Base-by-base conservation (phyloP, 495 filamentous ascomycete species). In the Penicillium riverlandense region DNA sequence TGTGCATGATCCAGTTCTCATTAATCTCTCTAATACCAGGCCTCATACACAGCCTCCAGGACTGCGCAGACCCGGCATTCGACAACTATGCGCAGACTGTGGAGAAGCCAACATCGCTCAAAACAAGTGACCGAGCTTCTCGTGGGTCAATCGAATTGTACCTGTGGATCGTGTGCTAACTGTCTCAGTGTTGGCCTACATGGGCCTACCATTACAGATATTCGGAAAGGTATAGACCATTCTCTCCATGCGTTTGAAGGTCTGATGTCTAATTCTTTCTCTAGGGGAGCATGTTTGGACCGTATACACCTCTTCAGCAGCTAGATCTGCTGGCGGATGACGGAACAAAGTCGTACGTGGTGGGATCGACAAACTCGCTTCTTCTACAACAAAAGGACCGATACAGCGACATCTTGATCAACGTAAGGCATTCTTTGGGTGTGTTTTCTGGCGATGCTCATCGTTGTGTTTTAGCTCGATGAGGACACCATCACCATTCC, bases 1-100 rank as follows among this genome's bases (percentile, higher is more conserved):
- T 98, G 40, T 98, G 92, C 78, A 91, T 97, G 88, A 89, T 95
- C 62, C 92, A 98, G 58, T 98, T 97, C 63, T 90, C 91, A 4
- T 75, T 98, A 6, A 80, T 98, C 40, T 96, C 92, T 29, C 69
- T 98, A 50, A 90, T 98, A 61, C 92, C 92, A 27, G 89, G 89
- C 22, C 76, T 98, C 27, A 78, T 97, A 48, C 77, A 88, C 44
- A 83, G 80, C 48, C 75, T 98, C 10, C 78, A 90, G 67, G 92
- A 98, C 65, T 94, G 84, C 48, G 89, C 92, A 13, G 94, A 95
- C 55, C 92, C 94, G 16, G 81, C 90, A 11, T 77, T 96, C 52
- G 81, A 96, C 60, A 84, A 55, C 47, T 91, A 92, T 66, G 86
- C 89, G 51, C 78, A 82, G 56, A 82, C 68, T 29, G 70, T 94